These are phyloP conservation scores for Neurospora sp. DNA, from an alignment of 495 filamentous ascomycete genomes.

Conservation along the genomic window DNA sequence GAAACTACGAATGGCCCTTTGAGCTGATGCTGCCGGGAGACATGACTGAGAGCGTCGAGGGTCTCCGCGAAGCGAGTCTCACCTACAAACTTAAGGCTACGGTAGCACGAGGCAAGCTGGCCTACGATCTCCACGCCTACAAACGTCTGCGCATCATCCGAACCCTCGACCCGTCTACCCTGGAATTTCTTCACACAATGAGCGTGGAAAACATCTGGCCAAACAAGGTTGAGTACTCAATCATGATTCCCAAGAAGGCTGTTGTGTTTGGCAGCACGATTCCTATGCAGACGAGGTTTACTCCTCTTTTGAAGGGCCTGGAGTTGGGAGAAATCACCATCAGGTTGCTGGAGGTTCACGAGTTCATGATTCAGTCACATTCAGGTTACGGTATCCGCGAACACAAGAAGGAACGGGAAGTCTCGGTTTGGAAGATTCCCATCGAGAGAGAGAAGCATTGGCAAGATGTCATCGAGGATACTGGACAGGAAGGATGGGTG, in stretches of 20 bases:
- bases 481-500: constrained; percentile 63
- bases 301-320: constrained; percentile 79
- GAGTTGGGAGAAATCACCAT: constrained; percentile 66
- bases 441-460: constrained; percentile 48
- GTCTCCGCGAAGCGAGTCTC: constrained; percentile 67
- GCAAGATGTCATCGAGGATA: constrained; percentile 60
- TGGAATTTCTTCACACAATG: constrained; percentile 81
- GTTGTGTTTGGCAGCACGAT: constrained; percentile 82
- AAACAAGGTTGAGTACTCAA: constrained; percentile 87
- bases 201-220: constrained; percentile 93
- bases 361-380: constrained; percentile 44
- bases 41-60: constrained; percentile 82
- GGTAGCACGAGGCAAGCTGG: constrained; percentile 68
- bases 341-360: constrained; percentile 68
- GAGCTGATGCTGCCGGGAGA: constrained; percentile 65
- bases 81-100: constrained; percentile 84
- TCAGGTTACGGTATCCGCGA: constrained; percentile 44
- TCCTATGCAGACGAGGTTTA: constrained; percentile 67
- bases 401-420: constrained; percentile 51
- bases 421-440: constrained; percentile 53
- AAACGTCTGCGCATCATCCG: constrained; percentile 81
- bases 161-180: constrained; percentile 67
- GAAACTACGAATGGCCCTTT: constrained; percentile 89
- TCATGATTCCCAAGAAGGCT: constrained; percentile 80
- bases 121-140: constrained; percentile 65